Conservation (phyloP, 495 filamentous ascomycete genomes). For the Amphirosellinia nigrospora region DNA sequence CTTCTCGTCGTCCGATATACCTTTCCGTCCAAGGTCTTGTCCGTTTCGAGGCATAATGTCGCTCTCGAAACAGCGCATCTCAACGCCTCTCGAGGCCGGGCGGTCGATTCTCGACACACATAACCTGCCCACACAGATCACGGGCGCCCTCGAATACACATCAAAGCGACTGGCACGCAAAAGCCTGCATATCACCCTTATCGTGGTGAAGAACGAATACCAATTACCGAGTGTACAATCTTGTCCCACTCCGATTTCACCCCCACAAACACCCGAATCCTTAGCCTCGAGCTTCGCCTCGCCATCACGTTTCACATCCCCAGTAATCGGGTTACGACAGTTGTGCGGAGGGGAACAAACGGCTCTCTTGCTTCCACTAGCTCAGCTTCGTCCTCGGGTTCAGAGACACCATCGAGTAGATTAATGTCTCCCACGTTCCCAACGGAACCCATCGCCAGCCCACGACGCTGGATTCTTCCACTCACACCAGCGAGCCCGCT, state of each 20-base stretch:
- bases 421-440: conserved; percentile 52
- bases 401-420: conserved; percentile 53
- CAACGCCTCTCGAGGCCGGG: conserved; percentile 61
- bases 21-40: neutral
- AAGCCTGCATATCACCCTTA: conserved; percentile 51
- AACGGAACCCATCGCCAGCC: conserved; percentile 29
- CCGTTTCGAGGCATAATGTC: conserved; percentile 33
- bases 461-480: conserved; percentile 36
- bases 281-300: conserved; percentile 30
- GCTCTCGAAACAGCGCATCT: conserved; percentile 55
- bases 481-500: conserved; percentile 32
- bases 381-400: conserved; percentile 30
- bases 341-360: conserved; percentile 45
- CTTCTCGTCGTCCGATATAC: conserved; percentile 3
- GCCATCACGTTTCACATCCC: conserved; percentile 41
- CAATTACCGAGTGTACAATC: conserved; percentile 46
- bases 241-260: conserved; percentile 37
- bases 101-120: conserved; percentile 54
- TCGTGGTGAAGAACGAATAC: conserved; percentile 57
- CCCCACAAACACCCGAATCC: conserved; percentile 33
- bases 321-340: conserved; percentile 45
- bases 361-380: conserved; percentile 26
- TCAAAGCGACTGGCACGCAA: conserved; percentile 57
- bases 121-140: conserved; percentile 52
- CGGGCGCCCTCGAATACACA: conserved; percentile 55